Conservation (phyloP, 495 filamentous ascomycete genomes). For the Penicillium ochrochloron region DNA sequence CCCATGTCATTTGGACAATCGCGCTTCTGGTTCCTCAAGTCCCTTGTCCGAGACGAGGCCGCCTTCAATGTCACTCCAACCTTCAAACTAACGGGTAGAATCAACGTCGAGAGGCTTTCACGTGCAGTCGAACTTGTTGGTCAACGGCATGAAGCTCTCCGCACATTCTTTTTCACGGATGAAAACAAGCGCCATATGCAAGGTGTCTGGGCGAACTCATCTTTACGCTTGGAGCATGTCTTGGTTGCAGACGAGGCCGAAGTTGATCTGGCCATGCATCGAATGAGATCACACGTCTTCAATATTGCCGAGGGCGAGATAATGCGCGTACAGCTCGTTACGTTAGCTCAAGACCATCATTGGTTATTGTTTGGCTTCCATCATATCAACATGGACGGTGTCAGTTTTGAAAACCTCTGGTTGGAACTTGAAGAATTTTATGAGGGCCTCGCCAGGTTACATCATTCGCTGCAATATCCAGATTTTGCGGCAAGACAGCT, state of each 20-base stretch:
- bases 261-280: slow-evolving; percentile 15
- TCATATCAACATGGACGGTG: slow-evolving; percentile 56
- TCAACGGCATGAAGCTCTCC: slow-evolving; percentile 47
- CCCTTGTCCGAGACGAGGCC: slow-evolving; percentile 16
- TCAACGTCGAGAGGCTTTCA: slow-evolving; percentile 29
- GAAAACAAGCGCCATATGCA: slow-evolving; percentile 26
- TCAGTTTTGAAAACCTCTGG: slow-evolving; percentile 42
- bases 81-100: slow-evolving; percentile 25
- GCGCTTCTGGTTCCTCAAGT: slow-evolving; percentile 28
- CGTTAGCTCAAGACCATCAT: slow-evolving; percentile 19
- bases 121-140: slow-evolving; percentile 37
- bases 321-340: slow-evolving; percentile 35
- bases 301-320: slow-evolving; percentile 38
- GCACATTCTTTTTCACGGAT: slow-evolving; percentile 45
- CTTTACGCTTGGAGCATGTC: slow-evolving; percentile 24
- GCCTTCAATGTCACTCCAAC: slow-evolving; percentile 27
- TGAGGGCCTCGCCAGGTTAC: slow-evolving; percentile 22
- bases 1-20: slow-evolving; percentile 48
- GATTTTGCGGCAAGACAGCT: slow-evolving; percentile 35
- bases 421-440: slow-evolving; percentile 48
- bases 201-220: slow-evolving; percentile 25
- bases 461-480: slow-evolving; percentile 26
- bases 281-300: slow-evolving; percentile 32
- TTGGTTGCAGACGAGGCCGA: slow-evolving; percentile 17
- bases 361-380: slow-evolving; percentile 44